These are phyloP conservation scores for Candida tetrigidarum DNA, from an alignment of 1,139 yeast species.

Conservation along the genomic window DNA sequence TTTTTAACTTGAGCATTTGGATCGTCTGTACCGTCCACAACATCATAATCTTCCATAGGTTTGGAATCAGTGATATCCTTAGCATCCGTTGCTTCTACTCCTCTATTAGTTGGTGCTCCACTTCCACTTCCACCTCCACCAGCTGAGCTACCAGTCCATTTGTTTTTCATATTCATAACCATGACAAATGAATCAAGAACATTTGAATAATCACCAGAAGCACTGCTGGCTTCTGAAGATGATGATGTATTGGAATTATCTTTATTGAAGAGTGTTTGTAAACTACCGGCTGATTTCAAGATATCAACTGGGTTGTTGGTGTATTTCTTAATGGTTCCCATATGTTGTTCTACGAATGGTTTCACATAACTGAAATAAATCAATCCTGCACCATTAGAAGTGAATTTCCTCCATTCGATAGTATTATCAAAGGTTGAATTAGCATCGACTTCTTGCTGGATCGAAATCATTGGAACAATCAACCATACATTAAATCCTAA, in stretches of 20 bases:
- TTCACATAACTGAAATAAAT: constrained; percentile 35
- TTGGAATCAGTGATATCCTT: constrained; percentile 1
- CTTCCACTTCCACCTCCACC: too few species aligned
- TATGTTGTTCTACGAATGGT: constrained; percentile 35
- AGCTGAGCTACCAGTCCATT: constrained; percentile 15
- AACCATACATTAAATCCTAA: constrained; percentile 56
- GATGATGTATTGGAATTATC: neutral
- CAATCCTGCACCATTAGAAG: constrained; percentile 42
- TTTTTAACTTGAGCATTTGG: constrained; percentile 11
- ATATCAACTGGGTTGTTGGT: constrained; percentile 14
- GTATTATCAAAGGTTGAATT: constrained; percentile 18
- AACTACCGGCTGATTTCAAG: constrained; percentile 4
- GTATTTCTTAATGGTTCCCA: constrained; percentile 14
- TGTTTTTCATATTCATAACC: constrained; percentile 21
- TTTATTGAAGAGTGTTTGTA: constrained; percentile 6
- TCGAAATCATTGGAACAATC: constrained; percentile 45
- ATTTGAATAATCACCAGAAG: constrained; percentile 8
- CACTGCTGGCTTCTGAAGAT: constrained; percentile 5
- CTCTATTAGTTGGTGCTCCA: neutral
- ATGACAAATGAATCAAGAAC: constrained; percentile 20
- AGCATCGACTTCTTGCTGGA: constrained; percentile 12
- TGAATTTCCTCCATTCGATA: constrained; percentile 31
- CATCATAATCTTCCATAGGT: constrained; percentile 40
- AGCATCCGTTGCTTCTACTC: neutral
- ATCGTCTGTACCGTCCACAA: constrained; percentile 39